Evolutionary conservation across 2,329 filamentous ascomycete genomes (phyloP), one percentile per base, ranked within the genome.

Genomic region (Xylaria sp.): DNA sequence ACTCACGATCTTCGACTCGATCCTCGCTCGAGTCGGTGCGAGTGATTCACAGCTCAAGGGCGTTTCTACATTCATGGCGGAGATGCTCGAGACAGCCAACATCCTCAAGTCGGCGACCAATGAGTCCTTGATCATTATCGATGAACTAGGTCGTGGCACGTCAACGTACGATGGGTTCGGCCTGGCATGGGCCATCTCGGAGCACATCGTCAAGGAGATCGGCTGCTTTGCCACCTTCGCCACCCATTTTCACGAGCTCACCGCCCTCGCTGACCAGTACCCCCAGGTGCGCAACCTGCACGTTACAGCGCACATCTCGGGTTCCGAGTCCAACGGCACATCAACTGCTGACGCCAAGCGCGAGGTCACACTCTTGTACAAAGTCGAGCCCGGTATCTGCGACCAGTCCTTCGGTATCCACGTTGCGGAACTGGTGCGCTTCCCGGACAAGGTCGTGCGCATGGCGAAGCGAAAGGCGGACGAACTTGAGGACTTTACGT

Each of bases 391-490:
- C 0, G 96, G 96, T 57, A 91, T 99, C 74, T 97, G 94, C 78
- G 96, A 99, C 80, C 96, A 99, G 82, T 96, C 92, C 66, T 99
- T 99, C 79, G 96, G 96, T 74, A 99, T 99, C 74, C 96, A 99
- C 81, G 97, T 99, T 15, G 96, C 96, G 0, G 96, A 99, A 82
- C 87, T 99, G 6, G 96, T 99, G 23, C 90, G 94, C 52, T 99
- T 99, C 82, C 96, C 96, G 0, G 91, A 93, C 74, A 99, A 99
- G 82, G 97, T 99, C 18, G 92, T 99, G 68, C 93, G 94, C 71
- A 99, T 99, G 97, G 96, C 96, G n/a, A 97, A 97, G 82, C 89
- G 96, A 74, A 99, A 99, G 83, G 96, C 96, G 0, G 96, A 98
- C 79, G 97, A 99, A 84, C 86, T 99, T 41, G 96, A 99, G 79